phyloP scores from a whole-genome alignment of 257 asterid genomes.

The Solanum arcanum region DNA sequence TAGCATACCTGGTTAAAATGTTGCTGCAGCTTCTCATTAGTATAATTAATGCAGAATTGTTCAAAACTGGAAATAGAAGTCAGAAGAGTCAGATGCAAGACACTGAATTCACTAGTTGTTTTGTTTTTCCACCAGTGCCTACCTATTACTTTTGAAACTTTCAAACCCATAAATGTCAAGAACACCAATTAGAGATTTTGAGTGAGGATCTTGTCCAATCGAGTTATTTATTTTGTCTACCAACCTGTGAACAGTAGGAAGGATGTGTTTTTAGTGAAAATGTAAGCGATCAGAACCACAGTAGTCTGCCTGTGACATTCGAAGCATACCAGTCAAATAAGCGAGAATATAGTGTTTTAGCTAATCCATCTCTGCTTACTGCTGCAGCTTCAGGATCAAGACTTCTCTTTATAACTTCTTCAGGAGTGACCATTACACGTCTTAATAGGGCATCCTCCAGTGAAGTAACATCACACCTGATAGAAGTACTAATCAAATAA shows the following conservation, averaged over 20 bases:
- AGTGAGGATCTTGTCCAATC: constrained; percentile 85
- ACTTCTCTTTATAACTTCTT: constrained; percentile 98
- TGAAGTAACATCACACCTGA: constrained; percentile 68
- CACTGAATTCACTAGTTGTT: not conserved
- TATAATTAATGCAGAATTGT: constrained; percentile 90
- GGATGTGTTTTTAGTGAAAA: not conserved
- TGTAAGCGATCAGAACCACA: not conserved
- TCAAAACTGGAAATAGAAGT: constrained; percentile 58
- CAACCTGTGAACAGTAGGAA: constrained; percentile 47
- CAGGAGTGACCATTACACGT: constrained; percentile 98
- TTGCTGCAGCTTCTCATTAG: constrained; percentile 97
- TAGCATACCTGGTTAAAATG: constrained; percentile 87
- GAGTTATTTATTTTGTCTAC: constrained; percentile 87
- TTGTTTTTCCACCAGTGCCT: constrained; percentile 8
- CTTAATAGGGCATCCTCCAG: constrained; percentile 83
- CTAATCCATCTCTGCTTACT: constrained; percentile 89
- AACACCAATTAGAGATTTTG: constrained; percentile 80
- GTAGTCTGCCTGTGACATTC: constrained; percentile 1
- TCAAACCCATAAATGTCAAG: constrained; percentile 98
- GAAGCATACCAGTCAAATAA: constrained; percentile 76
- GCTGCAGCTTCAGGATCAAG: constrained; percentile 84
- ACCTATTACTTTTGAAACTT: constrained; percentile 90
- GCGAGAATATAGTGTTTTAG: constrained; percentile 82
- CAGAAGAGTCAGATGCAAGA: not conserved
- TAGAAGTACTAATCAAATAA: constrained; percentile 4